A percentile compares a stretch with the other conserved stretches of the same genome.
phyloP scores from a whole-genome alignment of 169 alveolate species.

The Ichthyophthirius multifiliis region DNA sequence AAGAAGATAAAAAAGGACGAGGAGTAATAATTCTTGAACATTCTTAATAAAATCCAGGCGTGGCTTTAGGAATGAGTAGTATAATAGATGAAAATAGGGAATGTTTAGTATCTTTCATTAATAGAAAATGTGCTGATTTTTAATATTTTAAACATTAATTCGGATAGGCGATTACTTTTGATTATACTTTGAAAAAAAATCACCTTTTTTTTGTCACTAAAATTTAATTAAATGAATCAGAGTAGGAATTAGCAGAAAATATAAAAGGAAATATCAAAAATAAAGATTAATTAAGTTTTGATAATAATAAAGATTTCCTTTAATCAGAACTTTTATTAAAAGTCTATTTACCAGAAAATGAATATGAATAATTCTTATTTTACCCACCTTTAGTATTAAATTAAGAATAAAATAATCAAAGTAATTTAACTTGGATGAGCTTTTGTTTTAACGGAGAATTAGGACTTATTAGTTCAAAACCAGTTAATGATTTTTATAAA shows the following conservation, averaged over 20 bases:
- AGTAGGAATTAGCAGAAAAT: not conserved
- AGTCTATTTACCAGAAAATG: not conserved
- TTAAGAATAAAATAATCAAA: too few relatives aligned
- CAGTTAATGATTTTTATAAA: not conserved
- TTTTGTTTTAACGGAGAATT: not conserved
- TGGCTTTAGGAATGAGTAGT: not conserved
- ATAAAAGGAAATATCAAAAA: not conserved
- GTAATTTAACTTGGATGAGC: not conserved
- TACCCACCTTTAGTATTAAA: not conserved
- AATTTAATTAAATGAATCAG: not conserved
- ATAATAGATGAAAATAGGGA: not conserved
- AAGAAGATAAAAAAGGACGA: not conserved
- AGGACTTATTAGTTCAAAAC: not conserved
- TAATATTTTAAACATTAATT: not conserved
- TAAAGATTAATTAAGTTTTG: not conserved
- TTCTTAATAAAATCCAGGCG: not conserved
- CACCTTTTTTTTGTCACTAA: not conserved
- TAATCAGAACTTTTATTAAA: not conserved
- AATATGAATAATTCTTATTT: not conserved
- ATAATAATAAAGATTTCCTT: not conserved
- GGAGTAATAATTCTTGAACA: not conserved
- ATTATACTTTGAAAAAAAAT: not conserved
- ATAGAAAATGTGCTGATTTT: not conserved
- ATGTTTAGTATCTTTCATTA: not conserved
- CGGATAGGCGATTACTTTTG: not conserved